phyloP scores from a whole-genome alignment of 2,329 filamentous ascomycete genomes.

The Talaromyces atroroseus region DNA sequence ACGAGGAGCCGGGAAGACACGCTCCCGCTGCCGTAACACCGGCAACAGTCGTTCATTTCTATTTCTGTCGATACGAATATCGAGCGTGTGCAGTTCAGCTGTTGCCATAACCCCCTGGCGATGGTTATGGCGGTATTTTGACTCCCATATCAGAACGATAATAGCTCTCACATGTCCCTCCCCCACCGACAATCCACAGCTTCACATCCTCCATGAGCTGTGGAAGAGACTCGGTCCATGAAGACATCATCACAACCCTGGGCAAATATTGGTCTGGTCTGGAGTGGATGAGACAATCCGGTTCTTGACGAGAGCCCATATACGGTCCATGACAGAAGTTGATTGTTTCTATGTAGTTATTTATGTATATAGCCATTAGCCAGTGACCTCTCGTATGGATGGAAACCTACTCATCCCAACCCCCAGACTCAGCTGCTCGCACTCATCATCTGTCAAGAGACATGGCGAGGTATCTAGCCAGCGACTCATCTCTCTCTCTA shows the following conservation, averaged over 20 bases:
- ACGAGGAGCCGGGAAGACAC: not conserved
- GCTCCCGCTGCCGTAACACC: not conserved
- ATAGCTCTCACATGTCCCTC: not conserved
- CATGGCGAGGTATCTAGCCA: not conserved
- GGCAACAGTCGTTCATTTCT: not conserved
- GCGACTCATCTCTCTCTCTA: not conserved
- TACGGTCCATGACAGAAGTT: not conserved
- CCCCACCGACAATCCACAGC: constrained; percentile 3
- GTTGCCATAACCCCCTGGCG: not conserved
- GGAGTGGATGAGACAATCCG: not conserved
- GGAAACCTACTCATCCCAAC: not conserved
- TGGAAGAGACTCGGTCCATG: not conserved
- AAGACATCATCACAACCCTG: not conserved
- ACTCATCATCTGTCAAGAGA: constrained; percentile 1
- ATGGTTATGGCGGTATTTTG: not conserved
- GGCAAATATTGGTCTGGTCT: not conserved
- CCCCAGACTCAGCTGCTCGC: not conserved
- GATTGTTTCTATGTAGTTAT: not conserved
- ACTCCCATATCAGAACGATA: not conserved
- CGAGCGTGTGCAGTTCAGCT: not conserved
- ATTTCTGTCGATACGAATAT: not conserved
- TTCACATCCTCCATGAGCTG: constrained; percentile 6
- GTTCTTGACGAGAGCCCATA: constrained; percentile 1
- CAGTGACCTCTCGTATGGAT: not conserved
- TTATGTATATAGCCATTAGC: not conserved